Evolutionary conservation across 352 stramenopile species (phyloP), one percentile per base, ranked within the genome.

Genomic region (Pythium dissimile): DNA sequence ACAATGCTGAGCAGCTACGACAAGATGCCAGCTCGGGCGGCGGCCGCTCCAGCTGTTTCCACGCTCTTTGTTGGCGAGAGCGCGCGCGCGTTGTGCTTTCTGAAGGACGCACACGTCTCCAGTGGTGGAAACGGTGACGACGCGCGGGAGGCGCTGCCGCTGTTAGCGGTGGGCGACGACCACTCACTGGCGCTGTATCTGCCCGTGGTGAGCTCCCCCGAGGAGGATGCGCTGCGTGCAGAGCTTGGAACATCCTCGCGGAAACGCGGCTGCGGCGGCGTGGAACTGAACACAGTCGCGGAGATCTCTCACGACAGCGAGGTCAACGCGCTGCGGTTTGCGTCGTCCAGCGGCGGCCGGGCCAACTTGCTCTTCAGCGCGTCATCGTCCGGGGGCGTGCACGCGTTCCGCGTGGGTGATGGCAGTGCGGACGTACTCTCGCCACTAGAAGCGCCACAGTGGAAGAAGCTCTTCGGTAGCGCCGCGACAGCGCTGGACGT

Each of bases 11-110:
- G 59, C 56, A 60, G 59, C 27, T 58, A 47, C 54, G 48, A 34
- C n/a, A 1, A 48, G 23, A 20, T 41, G n/a, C 5, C 27, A 5
- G 23, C 34, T 15, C 26, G 27, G 27, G 23, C 46, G 45, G 28
- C 54, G 28, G 9, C 48, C 16, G 31, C 35, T 27, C 37, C 55
- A 8, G 35, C 48, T 1, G 35, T 71, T 32, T 86, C 77, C 32
- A 90, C 71, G 58, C 80, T 87, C 62, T 87, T 86, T 44, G 71
- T 86, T 57, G 66, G 66, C 43, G 78, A 86, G 54, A 87, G 85
- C 61, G 67, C 84, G 26, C 69, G 72, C 34, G 68, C 80, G 38
- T 44, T 90, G 46, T 84, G 72, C 58, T 77, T 88, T 39, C 63
- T 88, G 47, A 84, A 75, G 48, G 76, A 87, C 60, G 72, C 84